A percentile compares a stretch with the other conserved stretches of the same genome.
Conservation (phyloP, 306 rosid genomes). For the Dalbergia cochinchinensis region DNA sequence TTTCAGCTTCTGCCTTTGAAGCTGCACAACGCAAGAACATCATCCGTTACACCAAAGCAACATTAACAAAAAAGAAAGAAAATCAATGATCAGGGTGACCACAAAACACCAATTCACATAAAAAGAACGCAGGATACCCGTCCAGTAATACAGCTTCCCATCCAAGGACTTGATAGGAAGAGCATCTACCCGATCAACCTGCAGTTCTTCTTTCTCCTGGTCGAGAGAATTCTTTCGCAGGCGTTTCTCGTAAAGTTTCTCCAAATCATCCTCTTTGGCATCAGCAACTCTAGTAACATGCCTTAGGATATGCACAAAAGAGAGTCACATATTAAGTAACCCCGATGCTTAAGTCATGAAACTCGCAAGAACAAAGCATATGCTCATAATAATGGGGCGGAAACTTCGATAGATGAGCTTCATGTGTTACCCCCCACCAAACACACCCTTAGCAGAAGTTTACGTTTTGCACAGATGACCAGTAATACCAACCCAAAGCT, state of each 20-base stretch:
- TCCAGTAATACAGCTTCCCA: slow-evolving; percentile 75
- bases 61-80: slow-evolving; percentile 5
- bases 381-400: neutral
- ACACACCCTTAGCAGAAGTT: slow-evolving; percentile 5
- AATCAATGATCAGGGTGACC: slow-evolving; percentile 8
- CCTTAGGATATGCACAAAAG: slow-evolving; percentile 51
- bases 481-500: neutral
- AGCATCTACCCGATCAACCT: slow-evolving; percentile 86
- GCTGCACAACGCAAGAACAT: slow-evolving; percentile 49
- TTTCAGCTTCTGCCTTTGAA: slow-evolving; percentile 55
- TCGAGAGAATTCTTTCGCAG: slow-evolving; percentile 63
- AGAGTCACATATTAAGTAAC: slow-evolving; percentile 27
- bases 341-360: slow-evolving; percentile 1
- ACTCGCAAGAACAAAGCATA: slow-evolving; percentile 21
- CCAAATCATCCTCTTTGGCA: slow-evolving; percentile 88
- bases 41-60: slow-evolving; percentile 22
- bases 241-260: slow-evolving; percentile 85
- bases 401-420: no score
- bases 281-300: slow-evolving; percentile 94
- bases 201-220: slow-evolving; percentile 67
- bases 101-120: slow-evolving; percentile 20
- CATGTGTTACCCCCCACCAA: no score
- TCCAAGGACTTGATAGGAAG: slow-evolving; percentile 89
- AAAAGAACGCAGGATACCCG: slow-evolving; percentile 50
- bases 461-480: neutral